Percentiles rank a stretch among this genome's conserved stretches.
These are phyloP conservation scores for Craterostigma plantagineum DNA, from an alignment of 257 asterid species.

Conservation along the genomic window DNA sequence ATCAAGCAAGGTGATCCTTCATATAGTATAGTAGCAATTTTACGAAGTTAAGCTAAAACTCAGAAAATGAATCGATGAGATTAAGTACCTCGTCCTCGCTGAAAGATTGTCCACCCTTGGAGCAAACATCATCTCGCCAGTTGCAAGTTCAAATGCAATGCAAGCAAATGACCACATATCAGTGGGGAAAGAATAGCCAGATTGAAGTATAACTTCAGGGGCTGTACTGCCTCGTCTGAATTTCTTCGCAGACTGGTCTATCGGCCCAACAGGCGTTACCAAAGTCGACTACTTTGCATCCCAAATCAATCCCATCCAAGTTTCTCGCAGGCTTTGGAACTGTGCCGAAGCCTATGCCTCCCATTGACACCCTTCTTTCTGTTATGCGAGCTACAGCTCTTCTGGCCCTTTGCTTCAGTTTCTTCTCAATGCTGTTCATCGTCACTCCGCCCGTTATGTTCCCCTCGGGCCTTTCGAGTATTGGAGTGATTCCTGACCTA, in stretches of 20 bases:
- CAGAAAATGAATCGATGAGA: neutral
- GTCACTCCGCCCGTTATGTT: slow-evolving; percentile 43
- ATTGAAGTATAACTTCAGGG: slow-evolving; percentile 81
- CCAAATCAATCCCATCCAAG: slow-evolving; percentile 72
- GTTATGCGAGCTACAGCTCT: slow-evolving; percentile 90
- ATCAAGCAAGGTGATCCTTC: slow-evolving; percentile 96
- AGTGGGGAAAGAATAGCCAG: slow-evolving; percentile 76
- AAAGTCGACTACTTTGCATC: slow-evolving; percentile 89
- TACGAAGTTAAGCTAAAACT: too few species aligned
- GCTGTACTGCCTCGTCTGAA: slow-evolving; percentile 97
- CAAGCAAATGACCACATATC: slow-evolving; percentile 99
- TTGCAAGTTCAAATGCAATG: slow-evolving; percentile 87
- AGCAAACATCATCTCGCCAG: slow-evolving; percentile 95
- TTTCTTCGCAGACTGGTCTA: slow-evolving; percentile 67
- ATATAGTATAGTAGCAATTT: too few species aligned
- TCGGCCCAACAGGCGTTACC: slow-evolving; percentile 98
- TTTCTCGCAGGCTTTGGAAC: slow-evolving; percentile 46
- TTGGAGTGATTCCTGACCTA: slow-evolving; percentile 56
- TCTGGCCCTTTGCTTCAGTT: slow-evolving; percentile 79
- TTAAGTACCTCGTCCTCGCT: slow-evolving; percentile 80
- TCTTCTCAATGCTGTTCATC: slow-evolving; percentile 57
- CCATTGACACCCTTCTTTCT: slow-evolving; percentile 50
- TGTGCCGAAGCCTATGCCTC: slow-evolving; percentile 27
- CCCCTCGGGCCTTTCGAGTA: slow-evolving; percentile 75
- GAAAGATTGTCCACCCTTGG: slow-evolving; percentile 77